Conservation (phyloP, 768 basidiomycete genomes). For the Nidularia pulvinata region DNA sequence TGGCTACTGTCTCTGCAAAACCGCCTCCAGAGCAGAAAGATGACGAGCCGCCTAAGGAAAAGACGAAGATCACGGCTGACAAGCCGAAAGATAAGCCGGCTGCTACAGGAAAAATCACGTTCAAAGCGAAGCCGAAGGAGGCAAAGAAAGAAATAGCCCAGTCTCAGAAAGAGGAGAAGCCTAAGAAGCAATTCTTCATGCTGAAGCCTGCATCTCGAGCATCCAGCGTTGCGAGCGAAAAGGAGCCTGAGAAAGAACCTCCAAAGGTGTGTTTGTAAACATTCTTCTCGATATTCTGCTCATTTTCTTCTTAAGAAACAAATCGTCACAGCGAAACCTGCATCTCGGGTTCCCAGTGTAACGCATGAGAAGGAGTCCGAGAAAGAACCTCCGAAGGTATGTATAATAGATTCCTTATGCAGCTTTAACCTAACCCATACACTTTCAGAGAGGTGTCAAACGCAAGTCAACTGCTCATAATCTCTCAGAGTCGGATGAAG, state of each 20-base stretch:
- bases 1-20: too few species aligned
- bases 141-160: slow-evolving; percentile 3
- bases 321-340: not conserved
- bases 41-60: slow-evolving; percentile 8
- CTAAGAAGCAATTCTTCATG: slow-evolving; percentile 8
- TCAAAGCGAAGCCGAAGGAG: slow-evolving; percentile 15
- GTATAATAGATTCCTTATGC: slow-evolving; percentile 1
- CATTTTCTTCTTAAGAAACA: too few species aligned
- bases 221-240: slow-evolving; percentile 8
- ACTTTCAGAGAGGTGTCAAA: slow-evolving; percentile 30
- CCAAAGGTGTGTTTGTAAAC: too few species aligned
- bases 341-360: not conserved
- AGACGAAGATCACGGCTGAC: slow-evolving; percentile 6
- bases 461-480: slow-evolving; percentile 38
- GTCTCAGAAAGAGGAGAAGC: slow-evolving; percentile 11
- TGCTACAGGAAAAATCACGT: slow-evolving; percentile 11
- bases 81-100: slow-evolving; percentile 13
- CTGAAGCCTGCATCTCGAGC: slow-evolving; percentile 4
- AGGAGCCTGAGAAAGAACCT: not conserved
- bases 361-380: slow-evolving; percentile 4
- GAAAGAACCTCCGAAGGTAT: slow-evolving; percentile 13
- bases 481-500: slow-evolving; percentile 21
- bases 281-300: too few species aligned
- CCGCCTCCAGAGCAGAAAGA: slow-evolving; percentile 6
- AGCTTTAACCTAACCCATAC: not conserved